phyloP scores from a whole-genome alignment of 306 rosid species.

The Vicia sativa region DNA sequence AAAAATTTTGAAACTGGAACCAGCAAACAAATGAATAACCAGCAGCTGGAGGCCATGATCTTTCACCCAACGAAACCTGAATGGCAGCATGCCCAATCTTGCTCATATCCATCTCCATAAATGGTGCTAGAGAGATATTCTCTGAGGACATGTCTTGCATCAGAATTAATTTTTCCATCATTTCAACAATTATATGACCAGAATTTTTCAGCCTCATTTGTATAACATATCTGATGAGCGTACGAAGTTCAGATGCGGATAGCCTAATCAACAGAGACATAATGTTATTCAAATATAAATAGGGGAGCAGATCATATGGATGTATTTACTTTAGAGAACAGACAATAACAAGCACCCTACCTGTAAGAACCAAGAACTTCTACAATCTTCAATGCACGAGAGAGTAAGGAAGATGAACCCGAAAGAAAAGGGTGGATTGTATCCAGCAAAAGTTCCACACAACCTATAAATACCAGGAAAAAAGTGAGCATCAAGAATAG shows the following conservation, averaged over 20 bases:
- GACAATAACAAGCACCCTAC: constrained; percentile 44
- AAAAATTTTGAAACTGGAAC: constrained; percentile 88
- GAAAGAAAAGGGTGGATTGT: constrained; percentile 85
- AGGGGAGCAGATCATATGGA: constrained; percentile 27
- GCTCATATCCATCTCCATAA: constrained; percentile 95
- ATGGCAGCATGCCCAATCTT: constrained; percentile 92
- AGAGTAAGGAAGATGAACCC: constrained; percentile 85
- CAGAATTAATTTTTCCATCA: constrained; percentile 88
- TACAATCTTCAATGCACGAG: constrained; percentile 81
- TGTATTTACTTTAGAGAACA: constrained; percentile 30
- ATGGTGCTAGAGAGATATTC: constrained; percentile 84
- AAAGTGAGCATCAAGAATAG: constrained; percentile 32
- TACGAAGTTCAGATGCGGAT: constrained; percentile 80
- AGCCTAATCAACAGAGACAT: constrained; percentile 65
- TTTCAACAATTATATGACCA: constrained; percentile 75
- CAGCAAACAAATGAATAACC: constrained; percentile 99
- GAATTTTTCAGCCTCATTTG: constrained; percentile 82
- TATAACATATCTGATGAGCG: constrained; percentile 73
- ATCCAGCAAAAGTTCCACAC: constrained; percentile 91
- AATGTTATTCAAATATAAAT: constrained; percentile 30
- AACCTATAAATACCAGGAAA: constrained; percentile 59
- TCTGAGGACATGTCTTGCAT: constrained; percentile 82
- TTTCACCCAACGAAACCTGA: constrained; percentile 98
- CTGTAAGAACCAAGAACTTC: constrained; percentile 97
- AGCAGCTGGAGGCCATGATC: constrained; percentile 99